Conservation (phyloP, 805 yeast genomes). For the Zygoascus ofunaensis region DNA sequence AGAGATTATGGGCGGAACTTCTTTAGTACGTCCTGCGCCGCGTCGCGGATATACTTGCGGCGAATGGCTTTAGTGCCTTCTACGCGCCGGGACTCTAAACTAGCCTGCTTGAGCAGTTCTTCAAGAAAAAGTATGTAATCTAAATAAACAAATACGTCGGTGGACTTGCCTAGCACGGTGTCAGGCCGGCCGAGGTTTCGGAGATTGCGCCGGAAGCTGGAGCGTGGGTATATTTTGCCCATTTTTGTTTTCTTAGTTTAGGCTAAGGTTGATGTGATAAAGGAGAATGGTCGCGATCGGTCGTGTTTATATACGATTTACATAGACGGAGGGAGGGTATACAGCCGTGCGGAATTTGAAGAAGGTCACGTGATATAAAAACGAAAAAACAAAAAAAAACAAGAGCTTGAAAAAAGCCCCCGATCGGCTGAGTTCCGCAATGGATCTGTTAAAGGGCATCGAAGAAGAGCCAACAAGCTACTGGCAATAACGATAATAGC, state of each 20-base stretch:
- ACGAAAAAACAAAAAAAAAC: too few relatives aligned
- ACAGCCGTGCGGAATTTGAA: too few relatives aligned
- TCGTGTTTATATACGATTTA: too few relatives aligned
- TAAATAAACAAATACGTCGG: constrained; percentile 17
- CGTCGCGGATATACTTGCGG: constrained; percentile 6
- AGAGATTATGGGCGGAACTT: too few relatives aligned
- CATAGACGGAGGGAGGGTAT: too few relatives aligned
- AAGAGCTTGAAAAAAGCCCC: too few relatives aligned
- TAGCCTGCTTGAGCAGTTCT: constrained; percentile 8
- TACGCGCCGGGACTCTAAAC: constrained; percentile 5
- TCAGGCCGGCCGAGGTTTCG: constrained; percentile 3
- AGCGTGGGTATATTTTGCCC: constrained; percentile 18
- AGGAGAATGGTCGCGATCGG: neutral
- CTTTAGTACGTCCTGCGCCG: constrained; percentile 9
- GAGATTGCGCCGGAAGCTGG: constrained; percentile 9
- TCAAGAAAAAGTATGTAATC: constrained; percentile 19
- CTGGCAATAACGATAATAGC: too few relatives aligned
- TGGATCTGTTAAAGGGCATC: too few relatives aligned
- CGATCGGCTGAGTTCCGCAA: too few relatives aligned
- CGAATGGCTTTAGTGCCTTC: constrained; percentile 7
- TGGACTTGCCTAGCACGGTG: constrained; percentile 4
- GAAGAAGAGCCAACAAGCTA: too few relatives aligned
- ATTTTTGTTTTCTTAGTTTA: constrained; percentile 7
- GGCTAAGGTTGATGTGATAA: neutral
- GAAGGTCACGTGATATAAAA: too few relatives aligned